A percentile compares a stretch with the other conserved stretches of the same genome.
Conservation (phyloP, 2,329 filamentous ascomycete genomes). For the Coniochaeta pulveracea region DNA sequence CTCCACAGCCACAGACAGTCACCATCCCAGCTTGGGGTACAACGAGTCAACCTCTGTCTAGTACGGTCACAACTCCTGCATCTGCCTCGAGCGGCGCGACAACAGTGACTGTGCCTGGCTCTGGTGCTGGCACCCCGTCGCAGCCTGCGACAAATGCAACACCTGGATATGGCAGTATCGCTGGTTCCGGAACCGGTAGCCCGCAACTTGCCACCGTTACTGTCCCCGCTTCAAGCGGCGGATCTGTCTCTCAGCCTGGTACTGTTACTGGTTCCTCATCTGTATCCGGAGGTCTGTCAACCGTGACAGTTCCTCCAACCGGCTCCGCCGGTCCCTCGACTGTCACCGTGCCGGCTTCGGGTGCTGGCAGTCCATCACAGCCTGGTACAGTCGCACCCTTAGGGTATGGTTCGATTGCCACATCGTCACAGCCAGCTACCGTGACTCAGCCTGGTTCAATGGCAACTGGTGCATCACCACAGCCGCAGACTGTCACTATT, state of each 20-base stretch:
- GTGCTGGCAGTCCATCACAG: too few relatives aligned
- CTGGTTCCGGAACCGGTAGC: background rate
- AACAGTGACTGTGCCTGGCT: background rate
- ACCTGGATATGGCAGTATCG: background rate
- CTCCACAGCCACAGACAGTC: background rate
- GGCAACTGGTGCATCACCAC: background rate
- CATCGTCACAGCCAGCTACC: too few relatives aligned
- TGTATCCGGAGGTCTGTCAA: too few relatives aligned
- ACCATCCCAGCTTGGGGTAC: background rate
- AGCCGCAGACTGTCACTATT: slow-evolving; percentile 3
- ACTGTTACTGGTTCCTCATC: slow-evolving; percentile 6
- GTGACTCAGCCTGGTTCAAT: background rate
- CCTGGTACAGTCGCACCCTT: too few relatives aligned
- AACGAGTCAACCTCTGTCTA: background rate
- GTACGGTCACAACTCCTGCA: background rate
- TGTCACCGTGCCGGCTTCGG: too few relatives aligned
- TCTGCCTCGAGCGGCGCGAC: background rate
- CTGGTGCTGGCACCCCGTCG: background rate
- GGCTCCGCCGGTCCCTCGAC: too few relatives aligned
- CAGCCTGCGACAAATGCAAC: too few relatives aligned
- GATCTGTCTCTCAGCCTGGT: slow-evolving; percentile 3
- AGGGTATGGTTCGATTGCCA: too few relatives aligned
- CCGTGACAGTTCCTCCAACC: too few relatives aligned
- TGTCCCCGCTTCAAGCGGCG: background rate
- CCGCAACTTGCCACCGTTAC: background rate